These are phyloP conservation scores for Saturnispora sekii DNA, from an alignment of 805 yeast species.

Conservation along the genomic window DNA sequence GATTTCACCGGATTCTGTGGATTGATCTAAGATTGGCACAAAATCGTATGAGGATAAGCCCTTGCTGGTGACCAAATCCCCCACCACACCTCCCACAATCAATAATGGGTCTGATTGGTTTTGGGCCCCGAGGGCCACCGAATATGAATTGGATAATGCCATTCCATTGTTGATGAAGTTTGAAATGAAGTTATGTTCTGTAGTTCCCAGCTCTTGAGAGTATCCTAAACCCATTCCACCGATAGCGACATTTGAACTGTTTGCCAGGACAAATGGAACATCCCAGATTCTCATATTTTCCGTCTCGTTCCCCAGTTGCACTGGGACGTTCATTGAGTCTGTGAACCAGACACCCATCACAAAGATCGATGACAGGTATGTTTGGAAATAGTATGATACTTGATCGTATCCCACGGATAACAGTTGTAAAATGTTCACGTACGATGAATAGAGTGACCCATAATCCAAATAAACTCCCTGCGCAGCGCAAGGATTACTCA, in stretches of 20 bases:
- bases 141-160: conserved; percentile 34
- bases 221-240: conserved; percentile 41
- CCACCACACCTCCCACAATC: conserved; percentile 52
- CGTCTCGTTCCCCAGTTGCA: background rate
- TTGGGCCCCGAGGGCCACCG: conserved; percentile 30
- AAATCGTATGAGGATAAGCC: conserved; percentile 37
- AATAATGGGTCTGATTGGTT: conserved; percentile 27
- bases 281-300: conserved; percentile 15
- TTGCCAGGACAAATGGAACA: conserved; percentile 30
- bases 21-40: conserved; percentile 31
- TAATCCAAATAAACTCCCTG: conserved; percentile 19
- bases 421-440: conserved; percentile 10
- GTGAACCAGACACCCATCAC: conserved; percentile 19
- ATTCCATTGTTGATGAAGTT: conserved; percentile 22
- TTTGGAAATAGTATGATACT: conserved; percentile 12
- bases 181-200: conserved; percentile 26
- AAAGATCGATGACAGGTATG: conserved; percentile 17
- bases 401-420: conserved; percentile 8
- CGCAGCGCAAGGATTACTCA: conserved; percentile 16
- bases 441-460: conserved; percentile 12
- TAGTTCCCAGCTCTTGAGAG: conserved; percentile 13
- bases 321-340: conserved; percentile 18
- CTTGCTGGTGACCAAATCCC: conserved; percentile 34
- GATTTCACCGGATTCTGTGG: conserved; percentile 4
- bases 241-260: conserved; percentile 27